Evolutionary conservation across 352 stramenopile species (phyloP).

Genomic region (Phytophthora citricola): DNA sequence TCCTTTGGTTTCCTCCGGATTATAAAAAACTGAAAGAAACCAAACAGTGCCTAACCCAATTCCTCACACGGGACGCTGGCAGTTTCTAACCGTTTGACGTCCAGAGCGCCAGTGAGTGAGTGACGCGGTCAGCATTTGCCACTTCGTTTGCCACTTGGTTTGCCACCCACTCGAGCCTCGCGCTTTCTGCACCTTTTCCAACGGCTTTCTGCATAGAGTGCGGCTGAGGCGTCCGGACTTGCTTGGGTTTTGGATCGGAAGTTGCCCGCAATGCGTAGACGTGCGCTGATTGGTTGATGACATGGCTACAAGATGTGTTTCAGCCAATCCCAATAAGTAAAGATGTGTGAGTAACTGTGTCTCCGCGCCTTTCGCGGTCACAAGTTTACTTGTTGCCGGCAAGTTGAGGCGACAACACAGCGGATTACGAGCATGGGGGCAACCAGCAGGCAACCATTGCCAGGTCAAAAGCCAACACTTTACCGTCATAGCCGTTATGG

Average conservation of each 20-base stretch:
- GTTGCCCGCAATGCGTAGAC: background rate
- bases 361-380: conserved; percentile 1
- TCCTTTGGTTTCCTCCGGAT: no score
- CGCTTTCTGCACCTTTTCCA: conserved; percentile 56
- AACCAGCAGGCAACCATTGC: background rate
- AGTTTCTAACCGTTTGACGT: conserved; percentile 16
- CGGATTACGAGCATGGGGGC: background rate
- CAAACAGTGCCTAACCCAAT: background rate
- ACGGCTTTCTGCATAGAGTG: conserved; percentile 41
- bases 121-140: background rate
- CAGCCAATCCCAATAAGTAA: background rate
- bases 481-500: conserved; percentile 9
- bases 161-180: background rate
- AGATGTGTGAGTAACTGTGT: conserved; percentile 10
- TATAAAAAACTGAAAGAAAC: conserved; percentile 8
- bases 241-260: conserved; percentile 4
- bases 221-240: conserved; percentile 38
- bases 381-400: background rate
- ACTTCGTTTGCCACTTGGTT: background rate
- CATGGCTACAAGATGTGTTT: conserved; percentile 16
- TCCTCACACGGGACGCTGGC: conserved; percentile 3
- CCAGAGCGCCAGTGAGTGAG: conserved; percentile 12
- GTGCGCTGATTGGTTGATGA: conserved; percentile 7
- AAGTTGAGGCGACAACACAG: background rate
- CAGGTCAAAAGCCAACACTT: conserved; percentile 5